phyloP scores from a whole-genome alignment of 768 basidiomycete genomes.

The Mycena maculata region DNA sequence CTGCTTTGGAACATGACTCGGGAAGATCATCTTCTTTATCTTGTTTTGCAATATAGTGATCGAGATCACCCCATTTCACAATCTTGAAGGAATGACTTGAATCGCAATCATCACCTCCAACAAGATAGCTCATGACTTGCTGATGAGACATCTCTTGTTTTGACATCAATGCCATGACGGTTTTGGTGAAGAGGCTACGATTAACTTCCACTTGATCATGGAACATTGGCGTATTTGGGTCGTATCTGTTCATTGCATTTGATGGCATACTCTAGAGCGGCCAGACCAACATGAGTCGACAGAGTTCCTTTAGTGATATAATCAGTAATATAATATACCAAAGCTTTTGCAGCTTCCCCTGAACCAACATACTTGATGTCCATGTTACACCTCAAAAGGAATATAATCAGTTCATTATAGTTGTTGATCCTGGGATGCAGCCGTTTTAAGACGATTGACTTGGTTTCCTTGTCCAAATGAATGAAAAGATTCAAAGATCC shows the following conservation, averaged over 20 bases:
- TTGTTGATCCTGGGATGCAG: conserved; percentile 28
- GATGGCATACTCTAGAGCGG: conserved; percentile 29
- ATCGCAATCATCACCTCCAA: neutral
- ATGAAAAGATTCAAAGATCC: neutral
- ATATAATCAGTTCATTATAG: conserved; percentile 29
- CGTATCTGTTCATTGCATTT: neutral
- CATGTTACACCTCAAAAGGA: conserved; percentile 41
- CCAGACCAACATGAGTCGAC: conserved; percentile 30
- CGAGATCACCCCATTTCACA: neutral
- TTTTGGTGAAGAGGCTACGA: neutral
- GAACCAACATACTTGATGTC: conserved; percentile 48
- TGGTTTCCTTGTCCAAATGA: conserved; percentile 15
- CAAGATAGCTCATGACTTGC: conserved; percentile 7
- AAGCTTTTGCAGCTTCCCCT: conserved; percentile 41
- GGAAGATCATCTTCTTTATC: neutral
- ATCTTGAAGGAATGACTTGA: neutral
- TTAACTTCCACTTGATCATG: neutral
- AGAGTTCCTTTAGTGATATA: conserved; percentile 48
- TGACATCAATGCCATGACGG: conserved; percentile 1
- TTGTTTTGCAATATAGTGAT: neutral
- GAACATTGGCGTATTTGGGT: neutral
- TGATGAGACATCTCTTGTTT: conserved; percentile 5
- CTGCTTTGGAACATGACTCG: neutral
- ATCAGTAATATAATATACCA: conserved; percentile 48
- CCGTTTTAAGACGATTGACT: conserved; percentile 10